Percentiles rank a stretch among this genome's conserved stretches.
These are phyloP conservation scores for Aspergillus fijiensis DNA, from an alignment of 2,329 filamentous ascomycete species.

Conservation along the genomic window DNA sequence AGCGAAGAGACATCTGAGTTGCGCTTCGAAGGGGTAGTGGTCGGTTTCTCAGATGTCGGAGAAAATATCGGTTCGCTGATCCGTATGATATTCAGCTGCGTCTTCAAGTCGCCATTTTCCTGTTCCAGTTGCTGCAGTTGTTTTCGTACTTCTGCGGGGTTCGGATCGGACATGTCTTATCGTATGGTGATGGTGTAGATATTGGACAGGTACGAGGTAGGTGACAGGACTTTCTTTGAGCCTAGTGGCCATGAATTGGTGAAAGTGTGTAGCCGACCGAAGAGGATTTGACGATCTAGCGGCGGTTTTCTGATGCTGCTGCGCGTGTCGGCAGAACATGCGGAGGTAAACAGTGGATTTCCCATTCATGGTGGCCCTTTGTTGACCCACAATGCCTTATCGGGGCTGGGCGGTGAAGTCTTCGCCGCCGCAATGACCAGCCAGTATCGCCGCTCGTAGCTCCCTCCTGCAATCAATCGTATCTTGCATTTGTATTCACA, in stretches of 20 bases:
- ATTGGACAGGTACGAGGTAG: neutral
- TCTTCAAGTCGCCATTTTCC: constrained; percentile 50
- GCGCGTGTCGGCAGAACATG: constrained; percentile 13
- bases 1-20: constrained; percentile 72
- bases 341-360: constrained; percentile 21
- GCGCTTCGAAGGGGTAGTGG: constrained; percentile 48
- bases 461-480: neutral
- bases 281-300: neutral
- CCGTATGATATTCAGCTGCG: constrained; percentile 66
- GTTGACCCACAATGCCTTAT: constrained; percentile 11
- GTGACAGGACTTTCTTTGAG: no score
- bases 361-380: neutral
- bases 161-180: constrained; percentile 20
- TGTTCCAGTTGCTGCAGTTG: constrained; percentile 50
- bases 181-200: no score
- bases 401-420: constrained; percentile 15
- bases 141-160: constrained; percentile 25
- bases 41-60: constrained; percentile 25
- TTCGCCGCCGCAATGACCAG: neutral
- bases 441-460: neutral
- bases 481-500: neutral
- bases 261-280: neutral
- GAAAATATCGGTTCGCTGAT: constrained; percentile 72
- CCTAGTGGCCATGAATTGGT: constrained; percentile 13
- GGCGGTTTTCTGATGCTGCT: neutral